Evolutionary conservation across 768 basidiomycete species (phyloP).

Genomic region (Termitomyces titanicus): DNA sequence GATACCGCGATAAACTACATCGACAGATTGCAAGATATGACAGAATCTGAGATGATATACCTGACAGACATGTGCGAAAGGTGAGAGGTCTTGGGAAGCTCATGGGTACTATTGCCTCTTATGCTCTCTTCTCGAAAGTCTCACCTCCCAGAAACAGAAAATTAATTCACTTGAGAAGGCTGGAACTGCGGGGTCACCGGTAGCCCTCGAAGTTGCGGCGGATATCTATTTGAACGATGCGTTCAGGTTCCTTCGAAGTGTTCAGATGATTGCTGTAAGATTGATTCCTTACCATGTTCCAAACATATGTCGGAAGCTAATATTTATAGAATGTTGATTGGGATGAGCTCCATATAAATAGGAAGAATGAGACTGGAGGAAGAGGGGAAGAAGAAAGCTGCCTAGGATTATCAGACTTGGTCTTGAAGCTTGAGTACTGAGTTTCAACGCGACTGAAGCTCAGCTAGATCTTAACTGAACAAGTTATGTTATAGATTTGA

Average conservation of each 20-base stretch:
- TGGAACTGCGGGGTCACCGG: background rate
- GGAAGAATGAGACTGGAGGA: too few relatives aligned
- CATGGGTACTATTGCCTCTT: too few relatives aligned
- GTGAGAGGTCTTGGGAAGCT: background rate
- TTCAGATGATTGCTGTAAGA: background rate
- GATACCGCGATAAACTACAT: background rate
- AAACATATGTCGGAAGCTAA: too few relatives aligned
- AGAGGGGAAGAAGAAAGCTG: too few relatives aligned
- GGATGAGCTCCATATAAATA: too few relatives aligned
- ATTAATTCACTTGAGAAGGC: background rate
- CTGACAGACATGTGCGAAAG: background rate
- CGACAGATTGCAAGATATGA: background rate
- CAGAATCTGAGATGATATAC: background rate
- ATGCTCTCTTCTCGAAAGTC: background rate
- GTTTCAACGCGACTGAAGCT: too few relatives aligned
- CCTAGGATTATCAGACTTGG: too few relatives aligned
- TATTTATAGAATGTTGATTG: too few relatives aligned
- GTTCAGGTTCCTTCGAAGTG: background rate
- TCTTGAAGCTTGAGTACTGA: too few relatives aligned
- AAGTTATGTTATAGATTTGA: too few relatives aligned
- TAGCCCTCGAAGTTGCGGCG: background rate
- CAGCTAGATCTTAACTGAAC: too few relatives aligned
- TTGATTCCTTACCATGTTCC: too few relatives aligned
- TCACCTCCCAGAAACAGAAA: background rate
- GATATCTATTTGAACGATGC: constrained; percentile 1